Evolutionary conservation across 768 basidiomycete genomes (phyloP).

Genomic region (Tremella mesenterica): DNA sequence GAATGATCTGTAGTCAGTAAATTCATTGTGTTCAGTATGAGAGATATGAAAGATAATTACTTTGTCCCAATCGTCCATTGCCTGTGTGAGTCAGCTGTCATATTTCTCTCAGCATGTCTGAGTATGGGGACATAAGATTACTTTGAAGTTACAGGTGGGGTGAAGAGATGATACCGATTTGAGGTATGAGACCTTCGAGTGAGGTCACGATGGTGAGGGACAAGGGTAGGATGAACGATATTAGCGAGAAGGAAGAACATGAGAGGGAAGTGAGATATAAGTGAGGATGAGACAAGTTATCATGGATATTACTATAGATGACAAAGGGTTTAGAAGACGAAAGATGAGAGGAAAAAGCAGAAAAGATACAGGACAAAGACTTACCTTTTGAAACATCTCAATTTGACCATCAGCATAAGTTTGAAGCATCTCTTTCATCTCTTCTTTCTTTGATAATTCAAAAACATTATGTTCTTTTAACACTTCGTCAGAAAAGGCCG

Average conservation of each 20-base stretch:
- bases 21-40: background rate
- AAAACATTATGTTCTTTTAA: constrained; percentile 82
- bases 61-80: constrained; percentile 94
- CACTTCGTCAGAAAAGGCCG: constrained; percentile 93
- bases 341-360: no score
- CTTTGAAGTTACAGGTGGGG: no score
- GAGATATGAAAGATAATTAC: constrained; percentile 1
- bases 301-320: background rate
- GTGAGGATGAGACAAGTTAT: constrained; percentile 2
- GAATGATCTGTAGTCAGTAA: constrained; percentile 8
- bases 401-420: constrained; percentile 89
- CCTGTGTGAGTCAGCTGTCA: constrained; percentile 48
- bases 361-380: no score
- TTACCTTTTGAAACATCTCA: constrained; percentile 78
- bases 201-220: no score
- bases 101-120: no score
- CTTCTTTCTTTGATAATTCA: constrained; percentile 79
- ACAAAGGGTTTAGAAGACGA: no score
- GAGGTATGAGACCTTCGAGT: no score
- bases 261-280: no score
- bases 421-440: constrained; percentile 93
- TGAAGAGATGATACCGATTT: no score
- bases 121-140: no score
- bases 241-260: no score
- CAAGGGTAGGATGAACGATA: no score